These are phyloP conservation scores for Stylosanthes scabra DNA, from an alignment of 331 rosid species.

Conservation along the genomic window DNA sequence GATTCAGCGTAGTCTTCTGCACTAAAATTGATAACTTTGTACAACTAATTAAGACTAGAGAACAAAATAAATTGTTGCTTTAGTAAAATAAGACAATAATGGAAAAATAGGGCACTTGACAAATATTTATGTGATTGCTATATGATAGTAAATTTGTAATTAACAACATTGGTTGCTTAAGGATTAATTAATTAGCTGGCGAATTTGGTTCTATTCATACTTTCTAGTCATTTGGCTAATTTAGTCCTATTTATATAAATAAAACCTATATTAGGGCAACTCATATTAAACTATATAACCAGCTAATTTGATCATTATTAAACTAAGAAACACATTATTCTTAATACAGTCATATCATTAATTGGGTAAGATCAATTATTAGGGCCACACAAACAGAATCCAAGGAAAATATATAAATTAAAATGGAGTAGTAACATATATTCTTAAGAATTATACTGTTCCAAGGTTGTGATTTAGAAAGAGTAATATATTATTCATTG, in stretches of 20 bases:
- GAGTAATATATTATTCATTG: not conserved
- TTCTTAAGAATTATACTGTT: not conserved
- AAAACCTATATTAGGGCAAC: not conserved
- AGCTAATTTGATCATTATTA: not conserved
- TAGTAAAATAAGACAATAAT: not conserved
- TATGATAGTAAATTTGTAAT: too few relatives aligned
- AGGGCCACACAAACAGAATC: constrained; percentile 33
- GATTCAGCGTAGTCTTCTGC: not conserved
- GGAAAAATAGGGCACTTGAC: not conserved
- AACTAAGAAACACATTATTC: not conserved
- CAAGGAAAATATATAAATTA: not conserved
- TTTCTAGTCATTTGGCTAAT: not conserved
- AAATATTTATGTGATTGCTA: not conserved
- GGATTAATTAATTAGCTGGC: not conserved
- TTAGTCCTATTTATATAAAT: not conserved
- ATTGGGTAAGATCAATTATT: constrained; percentile 22
- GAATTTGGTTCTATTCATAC: not conserved
- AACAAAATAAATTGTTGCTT: not conserved
- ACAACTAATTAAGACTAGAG: not conserved
- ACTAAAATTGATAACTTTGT: not conserved
- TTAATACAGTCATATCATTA: not conserved
- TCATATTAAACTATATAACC: not conserved
- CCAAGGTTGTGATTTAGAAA: constrained; percentile 12
- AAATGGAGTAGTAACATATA: constrained; percentile 25
- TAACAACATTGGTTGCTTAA: not conserved